Percentiles rank a stretch among this genome's conserved stretches.
phyloP scores from a whole-genome alignment of 2,329 filamentous ascomycete species.

The Fonsecaea monophora region DNA sequence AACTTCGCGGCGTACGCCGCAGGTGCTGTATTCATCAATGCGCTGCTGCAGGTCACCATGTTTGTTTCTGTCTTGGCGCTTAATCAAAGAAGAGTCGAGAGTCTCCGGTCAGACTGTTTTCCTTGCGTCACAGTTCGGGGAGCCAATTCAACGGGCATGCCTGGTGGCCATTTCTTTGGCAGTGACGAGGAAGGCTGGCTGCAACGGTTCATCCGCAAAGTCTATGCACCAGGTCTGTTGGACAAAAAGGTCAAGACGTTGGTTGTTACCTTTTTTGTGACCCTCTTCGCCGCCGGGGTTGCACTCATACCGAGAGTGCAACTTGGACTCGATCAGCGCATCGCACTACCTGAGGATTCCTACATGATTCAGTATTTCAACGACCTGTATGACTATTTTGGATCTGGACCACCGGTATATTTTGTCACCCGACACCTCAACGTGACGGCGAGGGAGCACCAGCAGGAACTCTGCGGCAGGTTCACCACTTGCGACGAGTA shows the following conservation, averaged over 20 bases:
- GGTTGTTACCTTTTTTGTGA: conserved; percentile 82
- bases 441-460: conserved; percentile 73
- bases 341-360: conserved; percentile 90
- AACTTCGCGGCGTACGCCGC: conserved; percentile 98
- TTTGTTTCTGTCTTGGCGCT: conserved; percentile 90
- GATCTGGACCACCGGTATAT: conserved; percentile 90
- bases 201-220: conserved; percentile 87
- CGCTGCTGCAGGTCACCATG: conserved; percentile 94
- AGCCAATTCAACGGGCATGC: conserved; percentile 70
- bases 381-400: conserved; percentile 90
- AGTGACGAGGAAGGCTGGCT: conserved; percentile 82
- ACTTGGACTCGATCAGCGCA: conserved; percentile 90
- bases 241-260: conserved; percentile 78
- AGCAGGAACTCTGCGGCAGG: conserved; percentile 86
- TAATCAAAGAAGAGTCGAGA: conserved; percentile 90
- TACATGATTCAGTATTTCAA: conserved; percentile 97
- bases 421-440: conserved; percentile 88
- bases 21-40: conserved; percentile 95
- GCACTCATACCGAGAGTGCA: conserved; percentile 83
- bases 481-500: conserved; percentile 86
- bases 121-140: conserved; percentile 84
- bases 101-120: conserved; percentile 86
- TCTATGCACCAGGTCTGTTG: conserved; percentile 82
- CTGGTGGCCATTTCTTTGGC: conserved; percentile 71
- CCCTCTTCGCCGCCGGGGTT: conserved; percentile 82